phyloP scores from a whole-genome alignment of 345 rosid genomes.

The Populus ilicifolia region DNA sequence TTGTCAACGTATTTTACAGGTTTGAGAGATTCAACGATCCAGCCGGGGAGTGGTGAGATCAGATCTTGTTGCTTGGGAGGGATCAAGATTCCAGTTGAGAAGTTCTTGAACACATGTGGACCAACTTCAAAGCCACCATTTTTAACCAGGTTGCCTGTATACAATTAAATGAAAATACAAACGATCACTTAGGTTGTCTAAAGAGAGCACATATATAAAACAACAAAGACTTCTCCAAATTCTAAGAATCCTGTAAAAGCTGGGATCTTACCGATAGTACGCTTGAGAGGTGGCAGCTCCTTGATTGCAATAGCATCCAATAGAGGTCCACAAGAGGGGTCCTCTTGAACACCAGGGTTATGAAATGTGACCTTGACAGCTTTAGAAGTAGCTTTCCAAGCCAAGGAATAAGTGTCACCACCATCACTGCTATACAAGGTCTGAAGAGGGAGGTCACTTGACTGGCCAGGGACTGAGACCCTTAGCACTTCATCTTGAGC shows the following conservation, averaged over 20 bases:
- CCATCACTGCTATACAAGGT: slow-evolving; percentile 72
- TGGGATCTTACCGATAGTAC: slow-evolving; percentile 31
- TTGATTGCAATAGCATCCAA: slow-evolving; percentile 83
- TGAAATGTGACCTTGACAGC: slow-evolving; percentile 59
- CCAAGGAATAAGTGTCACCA: slow-evolving; percentile 78
- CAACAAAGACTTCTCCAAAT: not conserved
- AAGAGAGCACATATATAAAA: not conserved
- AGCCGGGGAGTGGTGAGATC: slow-evolving; percentile 76
- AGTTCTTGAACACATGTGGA: slow-evolving; percentile 74
- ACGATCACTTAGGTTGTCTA: not conserved
- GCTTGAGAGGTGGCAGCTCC: slow-evolving; percentile 47
- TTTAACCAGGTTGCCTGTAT: slow-evolving; percentile 58
- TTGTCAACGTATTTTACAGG: slow-evolving; percentile 72
- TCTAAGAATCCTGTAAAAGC: not conserved
- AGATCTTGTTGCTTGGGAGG: slow-evolving; percentile 49
- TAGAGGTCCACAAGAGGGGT: slow-evolving; percentile 75
- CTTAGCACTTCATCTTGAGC: slow-evolving; percentile 72
- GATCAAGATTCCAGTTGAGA: slow-evolving; percentile 71
- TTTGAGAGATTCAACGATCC: slow-evolving; percentile 85
- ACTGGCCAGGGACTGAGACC: slow-evolving; percentile 51
- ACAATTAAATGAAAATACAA: not conserved
- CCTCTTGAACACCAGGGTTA: slow-evolving; percentile 83
- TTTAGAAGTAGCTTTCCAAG: slow-evolving; percentile 49
- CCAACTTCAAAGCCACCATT: slow-evolving; percentile 81
- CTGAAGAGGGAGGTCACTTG: slow-evolving; percentile 55